Evolutionary conservation across 139 green algal species (phyloP).

Genomic region (Picochlorum costavermella): DNA sequence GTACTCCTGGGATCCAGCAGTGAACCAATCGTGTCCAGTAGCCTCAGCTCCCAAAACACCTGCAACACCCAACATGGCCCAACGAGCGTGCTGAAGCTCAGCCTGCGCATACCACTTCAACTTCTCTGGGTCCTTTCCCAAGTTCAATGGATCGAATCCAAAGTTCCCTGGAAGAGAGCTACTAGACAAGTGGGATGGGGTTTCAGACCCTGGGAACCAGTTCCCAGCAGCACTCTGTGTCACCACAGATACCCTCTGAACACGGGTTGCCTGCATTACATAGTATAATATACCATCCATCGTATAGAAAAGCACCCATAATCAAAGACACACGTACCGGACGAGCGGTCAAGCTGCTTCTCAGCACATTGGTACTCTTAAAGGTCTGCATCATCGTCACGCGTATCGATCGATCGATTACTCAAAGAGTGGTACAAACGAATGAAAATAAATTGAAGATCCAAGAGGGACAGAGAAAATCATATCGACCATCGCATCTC

Average conservation of each 20-base stretch:
- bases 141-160: slow-evolving; percentile 45
- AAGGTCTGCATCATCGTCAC: not conserved
- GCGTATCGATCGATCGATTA: not conserved
- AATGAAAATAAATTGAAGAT: no score
- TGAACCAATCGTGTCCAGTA: slow-evolving; percentile 24
- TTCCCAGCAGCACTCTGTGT: slow-evolving; percentile 29
- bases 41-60: slow-evolving; percentile 41
- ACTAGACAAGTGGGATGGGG: slow-evolving; percentile 56
- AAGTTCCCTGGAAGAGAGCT: slow-evolving; percentile 42
- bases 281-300: no score
- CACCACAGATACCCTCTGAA: slow-evolving; percentile 7
- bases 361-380: not conserved
- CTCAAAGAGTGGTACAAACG: no score
- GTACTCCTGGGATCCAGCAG: slow-evolving; percentile 32
- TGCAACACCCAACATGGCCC: slow-evolving; percentile 47
- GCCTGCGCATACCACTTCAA: slow-evolving; percentile 41
- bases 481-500: no score
- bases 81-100: slow-evolving; percentile 49
- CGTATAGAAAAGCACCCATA: no score
- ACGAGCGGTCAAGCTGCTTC: slow-evolving; percentile 8
- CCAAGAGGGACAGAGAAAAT: no score
- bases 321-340: not conserved
- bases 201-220: slow-evolving; percentile 58
- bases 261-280: not conserved
- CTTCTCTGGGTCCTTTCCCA: slow-evolving; percentile 21